Evolutionary conservation across 768 basidiomycete species (phyloP), one percentile per base, ranked within the genome.

Genomic region (Lactarius sanguifluus): DNA sequence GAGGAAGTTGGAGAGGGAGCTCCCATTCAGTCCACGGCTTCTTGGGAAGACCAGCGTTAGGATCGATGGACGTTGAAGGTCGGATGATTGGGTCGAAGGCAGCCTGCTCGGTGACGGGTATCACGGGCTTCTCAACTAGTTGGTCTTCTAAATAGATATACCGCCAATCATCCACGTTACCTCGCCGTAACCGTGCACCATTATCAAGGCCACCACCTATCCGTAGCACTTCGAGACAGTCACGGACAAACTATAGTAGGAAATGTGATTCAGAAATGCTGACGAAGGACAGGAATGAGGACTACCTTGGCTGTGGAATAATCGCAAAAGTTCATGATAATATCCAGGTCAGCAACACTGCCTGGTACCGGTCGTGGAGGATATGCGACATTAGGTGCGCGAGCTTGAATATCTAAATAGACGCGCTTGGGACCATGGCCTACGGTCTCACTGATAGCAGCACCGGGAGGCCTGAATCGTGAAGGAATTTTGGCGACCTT

Each of bases 151-250:
- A 77, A 76, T 90, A 98, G 69, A 95, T 87, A 73, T 98, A 94
- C 72, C 88, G 90, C 92, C 92, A 96, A 61, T 89, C 83, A 69
- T 91, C 87, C 75, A 89, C 81, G 70, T 86, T 87, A 1, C 88
- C 91, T 70, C 94, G 81, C 69, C 93, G 81, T 36, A 93, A 76
- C 23, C 87, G 84, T 52, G 86, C 86, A 16, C 87, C 89, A 59
- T 90, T 89, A 74, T 99, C 96, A 55, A 98, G 82, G 18, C 93
- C 91, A 8, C 84, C 92, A 3, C 96, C 96, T 15, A 95, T 79
- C n/a, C 96, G 86, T 32, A 99, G 83, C 55, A 96, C 88, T 76
- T 98, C 96, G 47, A 99, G 81, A 73, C 97, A 99, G 75, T 98
- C 97, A 47, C 96, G 88, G n/a, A 98, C 96, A 78, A 92, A 96